Conservation (phyloP, 768 basidiomycete species). For the Clitopilus hobsonii region DNA sequence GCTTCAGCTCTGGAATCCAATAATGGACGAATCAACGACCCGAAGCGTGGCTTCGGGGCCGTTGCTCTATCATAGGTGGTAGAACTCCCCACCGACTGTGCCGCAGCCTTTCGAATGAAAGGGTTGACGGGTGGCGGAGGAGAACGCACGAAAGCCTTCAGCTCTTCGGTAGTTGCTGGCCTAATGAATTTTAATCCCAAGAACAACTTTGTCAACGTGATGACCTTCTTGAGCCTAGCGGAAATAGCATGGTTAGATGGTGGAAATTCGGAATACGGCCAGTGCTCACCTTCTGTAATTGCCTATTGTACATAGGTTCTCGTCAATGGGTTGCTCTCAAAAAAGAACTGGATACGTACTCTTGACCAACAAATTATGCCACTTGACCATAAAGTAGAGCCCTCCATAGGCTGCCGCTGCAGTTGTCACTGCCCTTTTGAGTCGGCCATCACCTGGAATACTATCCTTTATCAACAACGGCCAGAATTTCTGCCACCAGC, state of each 20-base stretch:
- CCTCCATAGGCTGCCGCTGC: conserved; percentile 20
- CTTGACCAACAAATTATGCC: conserved; percentile 40
- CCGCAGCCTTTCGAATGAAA: conserved; percentile 27
- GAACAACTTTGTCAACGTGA: conserved; percentile 34
- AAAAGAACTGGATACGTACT: conserved; percentile 18
- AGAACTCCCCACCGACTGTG: conserved; percentile 8
- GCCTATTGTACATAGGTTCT: conserved; percentile 13
- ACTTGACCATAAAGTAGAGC: conserved; percentile 32
- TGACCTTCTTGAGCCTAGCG: conserved; percentile 26
- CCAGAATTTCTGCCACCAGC: conserved; percentile 7
- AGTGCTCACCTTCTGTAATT: conserved; percentile 28
- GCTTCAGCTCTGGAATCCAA: conserved; percentile 26
- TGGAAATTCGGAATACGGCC: neutral
- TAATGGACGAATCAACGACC: conserved; percentile 24
- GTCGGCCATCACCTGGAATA: conserved; percentile 1
- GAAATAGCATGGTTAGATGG: neutral
- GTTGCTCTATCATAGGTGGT: conserved; percentile 7
- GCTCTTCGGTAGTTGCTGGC: conserved; percentile 13
- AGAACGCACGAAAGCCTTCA: conserved; percentile 31
- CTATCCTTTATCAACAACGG: conserved; percentile 1
- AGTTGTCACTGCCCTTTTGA: conserved; percentile 12
- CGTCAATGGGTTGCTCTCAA: neutral
- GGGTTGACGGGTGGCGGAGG: conserved; percentile 37
- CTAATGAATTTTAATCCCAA: conserved; percentile 26
- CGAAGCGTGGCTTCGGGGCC: conserved; percentile 11